These are phyloP conservation scores for Litchi chinensis DNA, from an alignment of 345 rosid species.

Conservation along the genomic window DNA sequence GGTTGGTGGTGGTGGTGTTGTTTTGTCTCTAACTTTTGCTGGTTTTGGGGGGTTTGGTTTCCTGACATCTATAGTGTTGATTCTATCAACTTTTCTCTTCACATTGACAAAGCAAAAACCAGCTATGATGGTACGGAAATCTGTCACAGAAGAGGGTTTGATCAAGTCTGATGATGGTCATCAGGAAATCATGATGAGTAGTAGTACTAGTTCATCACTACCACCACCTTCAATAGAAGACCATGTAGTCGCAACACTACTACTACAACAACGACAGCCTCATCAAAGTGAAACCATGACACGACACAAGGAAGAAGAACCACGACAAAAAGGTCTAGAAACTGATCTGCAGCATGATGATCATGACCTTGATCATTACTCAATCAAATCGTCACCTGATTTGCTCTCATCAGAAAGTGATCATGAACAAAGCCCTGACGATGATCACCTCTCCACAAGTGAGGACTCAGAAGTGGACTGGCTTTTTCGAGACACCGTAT, in stretches of 20 bases:
- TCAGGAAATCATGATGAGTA: conserved; percentile 16
- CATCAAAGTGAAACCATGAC: conserved; percentile 2
- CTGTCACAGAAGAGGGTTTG: conserved; percentile 19
- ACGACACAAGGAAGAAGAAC: too few species aligned
- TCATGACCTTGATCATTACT: conserved; percentile 10
- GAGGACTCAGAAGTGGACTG: conserved; percentile 52
- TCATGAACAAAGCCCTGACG: conserved; percentile 6
- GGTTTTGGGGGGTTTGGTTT: conserved; percentile 38
- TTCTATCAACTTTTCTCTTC: conserved; percentile 33
- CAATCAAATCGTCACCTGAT: conserved; percentile 24
- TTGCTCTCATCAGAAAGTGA: conserved; percentile 40
- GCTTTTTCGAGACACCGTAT: conserved; percentile 32
- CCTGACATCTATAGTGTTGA: conserved; percentile 37
- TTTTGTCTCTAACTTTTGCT: conserved; percentile 28
- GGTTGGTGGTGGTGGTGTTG: conserved; percentile 33
- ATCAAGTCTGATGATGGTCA: conserved; percentile 6
- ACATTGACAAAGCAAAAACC: conserved; percentile 29
- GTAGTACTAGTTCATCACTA: conserved; percentile 10
- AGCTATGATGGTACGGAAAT: neutral
- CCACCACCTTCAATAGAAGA: neutral
- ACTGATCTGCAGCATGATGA: neutral
- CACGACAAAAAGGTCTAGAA: too few species aligned
- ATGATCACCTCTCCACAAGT: conserved; percentile 37
- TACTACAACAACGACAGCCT: neutral
- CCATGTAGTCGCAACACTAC: conserved; percentile 7